Conservation (phyloP, 257 asterid species). For the Nicotiana undulata region DNA sequence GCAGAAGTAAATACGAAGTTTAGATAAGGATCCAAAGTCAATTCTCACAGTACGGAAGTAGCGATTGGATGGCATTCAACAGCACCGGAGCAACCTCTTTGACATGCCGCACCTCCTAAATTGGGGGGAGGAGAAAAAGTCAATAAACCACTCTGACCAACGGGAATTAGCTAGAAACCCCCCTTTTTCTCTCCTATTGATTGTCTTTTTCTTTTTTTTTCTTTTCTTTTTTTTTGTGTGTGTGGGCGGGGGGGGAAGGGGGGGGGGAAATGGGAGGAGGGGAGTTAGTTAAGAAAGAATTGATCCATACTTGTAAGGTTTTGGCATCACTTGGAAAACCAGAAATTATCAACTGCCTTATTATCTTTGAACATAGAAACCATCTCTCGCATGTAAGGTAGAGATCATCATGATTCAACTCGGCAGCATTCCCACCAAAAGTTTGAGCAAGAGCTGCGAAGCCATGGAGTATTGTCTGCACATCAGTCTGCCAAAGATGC, state of each 20-base stretch:
- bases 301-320: constrained; percentile 51
- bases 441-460: constrained; percentile 75
- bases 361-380: constrained; percentile 88
- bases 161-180: neutral
- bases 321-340: constrained; percentile 83
- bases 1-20: neutral
- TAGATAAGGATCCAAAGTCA: constrained; percentile 12
- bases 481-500: constrained; percentile 96
- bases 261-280: neutral
- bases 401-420: constrained; percentile 58
- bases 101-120: constrained; percentile 89
- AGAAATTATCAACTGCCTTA: constrained; percentile 68
- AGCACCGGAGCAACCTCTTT: constrained; percentile 78
- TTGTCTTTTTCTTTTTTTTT: neutral
- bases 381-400: constrained; percentile 91
- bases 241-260: too few relatives aligned
- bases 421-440: constrained; percentile 34
- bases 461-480: constrained; percentile 70
- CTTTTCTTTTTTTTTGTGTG: too few relatives aligned
- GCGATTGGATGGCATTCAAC: constrained; percentile 74
- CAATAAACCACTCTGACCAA: neutral
- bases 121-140: neutral
- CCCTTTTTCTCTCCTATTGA: neutral
- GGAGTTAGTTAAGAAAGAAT: neutral
- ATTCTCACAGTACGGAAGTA: constrained; percentile 76